Conservation (phyloP, 1,284 basidiomycete genomes). For the Malassezia sympodialis region DNA sequence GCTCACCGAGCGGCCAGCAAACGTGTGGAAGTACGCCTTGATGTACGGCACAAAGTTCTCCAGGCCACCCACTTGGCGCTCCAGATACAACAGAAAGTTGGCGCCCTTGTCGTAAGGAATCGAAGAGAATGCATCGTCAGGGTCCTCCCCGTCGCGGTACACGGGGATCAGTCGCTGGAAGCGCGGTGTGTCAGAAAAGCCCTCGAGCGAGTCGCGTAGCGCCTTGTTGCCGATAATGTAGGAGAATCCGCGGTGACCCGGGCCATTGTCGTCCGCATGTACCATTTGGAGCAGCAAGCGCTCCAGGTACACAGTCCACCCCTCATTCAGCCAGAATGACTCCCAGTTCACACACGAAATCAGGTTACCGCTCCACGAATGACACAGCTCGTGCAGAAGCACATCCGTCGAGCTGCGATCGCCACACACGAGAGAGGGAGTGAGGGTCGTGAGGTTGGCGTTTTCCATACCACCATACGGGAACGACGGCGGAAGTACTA, state of each 20-base stretch:
- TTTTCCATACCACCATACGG: slow-evolving; percentile 56
- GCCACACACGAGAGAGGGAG: slow-evolving; percentile 41
- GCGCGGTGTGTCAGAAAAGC: slow-evolving; percentile 53
- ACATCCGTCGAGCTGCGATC: slow-evolving; percentile 40
- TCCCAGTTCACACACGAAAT: slow-evolving; percentile 45
- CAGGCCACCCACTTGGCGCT: slow-evolving; percentile 73
- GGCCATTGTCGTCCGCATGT: slow-evolving; percentile 54
- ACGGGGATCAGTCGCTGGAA: slow-evolving; percentile 77
- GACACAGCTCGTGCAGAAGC: slow-evolving; percentile 52
- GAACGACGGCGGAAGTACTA: slow-evolving; percentile 88
- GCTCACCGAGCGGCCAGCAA: slow-evolving; percentile 65
- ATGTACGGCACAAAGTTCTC: slow-evolving; percentile 56
- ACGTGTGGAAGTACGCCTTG: slow-evolving; percentile 60
- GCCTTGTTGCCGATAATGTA: slow-evolving; percentile 67
- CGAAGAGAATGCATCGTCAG: slow-evolving; percentile 51
- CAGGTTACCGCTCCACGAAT: slow-evolving; percentile 44
- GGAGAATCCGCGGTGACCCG: slow-evolving; percentile 70
- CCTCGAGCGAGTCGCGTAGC: slow-evolving; percentile 62
- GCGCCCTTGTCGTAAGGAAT: slow-evolving; percentile 67
- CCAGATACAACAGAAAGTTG: slow-evolving; percentile 60
- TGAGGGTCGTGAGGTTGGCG: slow-evolving; percentile 44
- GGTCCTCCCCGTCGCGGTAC: slow-evolving; percentile 68
- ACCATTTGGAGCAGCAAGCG: slow-evolving; percentile 66
- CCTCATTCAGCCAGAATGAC: slow-evolving; percentile 50
- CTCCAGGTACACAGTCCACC: slow-evolving; percentile 91